Conservation (phyloP, 2,329 filamentous ascomycete genomes). For the Mycosphaerella arachidis region DNA sequence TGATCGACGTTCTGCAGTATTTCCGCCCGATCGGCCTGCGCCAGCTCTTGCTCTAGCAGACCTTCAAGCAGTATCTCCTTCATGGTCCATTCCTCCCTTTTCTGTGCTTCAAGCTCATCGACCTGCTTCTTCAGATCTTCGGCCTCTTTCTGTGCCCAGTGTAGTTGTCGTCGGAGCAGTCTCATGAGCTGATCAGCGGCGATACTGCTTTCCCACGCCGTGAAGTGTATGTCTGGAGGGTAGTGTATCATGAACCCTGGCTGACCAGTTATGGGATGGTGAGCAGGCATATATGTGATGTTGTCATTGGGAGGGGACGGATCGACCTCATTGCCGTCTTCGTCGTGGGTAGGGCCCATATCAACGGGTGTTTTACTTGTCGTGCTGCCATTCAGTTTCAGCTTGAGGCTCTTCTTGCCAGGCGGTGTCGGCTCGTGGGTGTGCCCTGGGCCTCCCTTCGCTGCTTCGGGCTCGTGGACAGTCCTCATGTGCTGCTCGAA, state of each 20-base stretch:
- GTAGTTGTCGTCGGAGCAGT: constrained; percentile 58
- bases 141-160: constrained; percentile 66
- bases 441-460: constrained; percentile 64
- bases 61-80: constrained; percentile 77
- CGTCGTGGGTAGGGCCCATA: constrained; percentile 25
- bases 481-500: constrained; percentile 75
- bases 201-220: constrained; percentile 59
- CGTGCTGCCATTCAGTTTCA: constrained; percentile 37
- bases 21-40: constrained; percentile 35
- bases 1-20: constrained; percentile 33
- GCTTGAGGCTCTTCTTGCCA: constrained; percentile 43
- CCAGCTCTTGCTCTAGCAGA: constrained; percentile 65
- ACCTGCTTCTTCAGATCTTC: constrained; percentile 62
- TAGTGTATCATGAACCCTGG: constrained; percentile 49
- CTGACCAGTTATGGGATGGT: constrained; percentile 56
- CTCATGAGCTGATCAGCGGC: constrained; percentile 65
- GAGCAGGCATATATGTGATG: constrained; percentile 54
- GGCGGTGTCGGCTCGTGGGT: constrained; percentile 58
- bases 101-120: constrained; percentile 60
- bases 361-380: constrained; percentile 20
- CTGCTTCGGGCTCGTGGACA: constrained; percentile 91
- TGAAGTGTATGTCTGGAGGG: constrained; percentile 57
- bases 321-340: constrained; percentile 30
- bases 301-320: constrained; percentile 49
- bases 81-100: constrained; percentile 70